These are phyloP conservation scores for Vicia faba DNA, from an alignment of 306 rosid genomes.

Conservation along the genomic window DNA sequence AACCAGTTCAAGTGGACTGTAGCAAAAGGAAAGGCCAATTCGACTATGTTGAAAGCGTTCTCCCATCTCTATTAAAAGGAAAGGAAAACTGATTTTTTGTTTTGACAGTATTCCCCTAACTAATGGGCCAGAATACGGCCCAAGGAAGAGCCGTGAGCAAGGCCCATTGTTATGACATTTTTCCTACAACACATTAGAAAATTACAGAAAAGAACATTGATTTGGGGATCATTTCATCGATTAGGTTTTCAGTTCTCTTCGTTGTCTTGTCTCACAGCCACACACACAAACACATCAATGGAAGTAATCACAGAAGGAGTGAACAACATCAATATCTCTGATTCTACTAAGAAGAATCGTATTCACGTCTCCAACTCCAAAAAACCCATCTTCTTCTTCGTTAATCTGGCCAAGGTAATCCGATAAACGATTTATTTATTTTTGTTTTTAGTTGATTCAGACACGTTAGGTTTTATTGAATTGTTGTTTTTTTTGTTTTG, in stretches of 20 bases:
- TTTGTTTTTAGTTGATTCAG: neutral
- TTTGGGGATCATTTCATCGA: slow-evolving; percentile 12
- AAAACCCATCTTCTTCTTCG: slow-evolving; percentile 75
- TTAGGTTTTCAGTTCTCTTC: slow-evolving; percentile 32
- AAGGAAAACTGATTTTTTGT: no score
- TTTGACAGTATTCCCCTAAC: no score
- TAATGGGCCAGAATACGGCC: neutral
- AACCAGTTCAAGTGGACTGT: slow-evolving; percentile 76
- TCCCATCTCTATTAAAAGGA: slow-evolving; percentile 62
- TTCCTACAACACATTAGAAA: neutral
- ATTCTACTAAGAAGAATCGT: slow-evolving; percentile 63
- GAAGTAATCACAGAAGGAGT: slow-evolving; percentile 62
- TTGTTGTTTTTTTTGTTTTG: neutral
- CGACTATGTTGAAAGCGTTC: slow-evolving; percentile 84
- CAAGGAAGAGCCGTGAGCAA: neutral
- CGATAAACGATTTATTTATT: neutral
- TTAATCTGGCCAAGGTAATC: slow-evolving; percentile 70
- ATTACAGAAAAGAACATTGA: slow-evolving; percentile 1
- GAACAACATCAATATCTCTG: slow-evolving; percentile 52
- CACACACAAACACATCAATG: slow-evolving; percentile 36
- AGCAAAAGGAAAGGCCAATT: slow-evolving; percentile 91
- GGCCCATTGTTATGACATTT: neutral
- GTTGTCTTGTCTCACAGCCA: neutral
- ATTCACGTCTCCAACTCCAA: slow-evolving; percentile 78
- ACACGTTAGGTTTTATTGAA: neutral